A percentile compares a stretch with the other conserved stretches of the same genome.
Conservation (phyloP, 768 basidiomycete genomes). For the Russula olivacea region DNA sequence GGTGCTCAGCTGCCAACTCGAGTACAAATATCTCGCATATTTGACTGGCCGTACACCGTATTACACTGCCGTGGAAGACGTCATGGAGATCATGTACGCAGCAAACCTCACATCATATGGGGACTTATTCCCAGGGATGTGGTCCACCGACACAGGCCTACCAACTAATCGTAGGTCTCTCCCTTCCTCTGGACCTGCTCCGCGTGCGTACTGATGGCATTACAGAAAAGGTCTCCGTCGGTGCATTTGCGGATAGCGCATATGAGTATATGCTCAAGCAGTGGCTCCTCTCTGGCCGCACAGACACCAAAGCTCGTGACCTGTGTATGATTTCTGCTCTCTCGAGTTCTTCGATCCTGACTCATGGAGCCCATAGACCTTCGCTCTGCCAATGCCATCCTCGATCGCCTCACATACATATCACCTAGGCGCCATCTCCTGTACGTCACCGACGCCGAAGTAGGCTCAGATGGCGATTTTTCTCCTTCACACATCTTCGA, state of each 20-base stretch:
- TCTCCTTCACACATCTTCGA: slow-evolving; percentile 49
- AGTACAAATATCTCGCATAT: slow-evolving; percentile 82
- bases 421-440: slow-evolving; percentile 60
- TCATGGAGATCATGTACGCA: slow-evolving; percentile 46
- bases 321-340: slow-evolving; percentile 48
- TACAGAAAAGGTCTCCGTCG: slow-evolving; percentile 44
- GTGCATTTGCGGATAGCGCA: slow-evolving; percentile 63
- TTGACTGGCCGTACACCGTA: slow-evolving; percentile 66
- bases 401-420: slow-evolving; percentile 59
- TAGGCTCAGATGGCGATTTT: slow-evolving; percentile 2
- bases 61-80: slow-evolving; percentile 47
- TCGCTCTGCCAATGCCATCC: slow-evolving; percentile 52
- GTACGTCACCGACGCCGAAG: slow-evolving; percentile 58
- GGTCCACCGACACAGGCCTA: slow-evolving; percentile 43
- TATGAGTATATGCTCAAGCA: slow-evolving; percentile 78
- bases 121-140: slow-evolving; percentile 55
- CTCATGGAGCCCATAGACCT: slow-evolving; percentile 42
- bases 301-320: slow-evolving; percentile 54
- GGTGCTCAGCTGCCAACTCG: slow-evolving; percentile 75
- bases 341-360: not conserved
- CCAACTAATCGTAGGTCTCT: slow-evolving; percentile 42
- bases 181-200: not conserved
- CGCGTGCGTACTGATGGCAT: slow-evolving; percentile 28
- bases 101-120: slow-evolving; percentile 38
- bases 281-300: slow-evolving; percentile 60